Percentiles rank a stretch among this genome's conserved stretches.
These are phyloP conservation scores for Fusarium citri DNA, from an alignment of 2,329 filamentous ascomycete genomes.

Conservation along the genomic window DNA sequence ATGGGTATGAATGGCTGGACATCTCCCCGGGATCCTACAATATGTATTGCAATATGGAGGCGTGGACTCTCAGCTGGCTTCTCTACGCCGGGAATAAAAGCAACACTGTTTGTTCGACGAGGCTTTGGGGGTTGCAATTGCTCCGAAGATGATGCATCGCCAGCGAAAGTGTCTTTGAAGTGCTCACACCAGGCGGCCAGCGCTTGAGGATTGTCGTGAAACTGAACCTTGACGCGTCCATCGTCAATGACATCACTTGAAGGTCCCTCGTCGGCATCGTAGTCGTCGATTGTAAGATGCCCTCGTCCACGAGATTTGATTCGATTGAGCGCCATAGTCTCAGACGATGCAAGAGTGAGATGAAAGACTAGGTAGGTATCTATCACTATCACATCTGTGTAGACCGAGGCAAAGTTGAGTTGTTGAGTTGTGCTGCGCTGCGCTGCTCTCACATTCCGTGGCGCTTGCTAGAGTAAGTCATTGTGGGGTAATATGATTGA, in stretches of 20 bases:
- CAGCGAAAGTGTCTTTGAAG: slow-evolving; percentile 31
- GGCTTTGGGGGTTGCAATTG: slow-evolving; percentile 27
- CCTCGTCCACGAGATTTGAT: slow-evolving; percentile 46
- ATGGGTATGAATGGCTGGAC: slow-evolving; percentile 69
- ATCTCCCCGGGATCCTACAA: slow-evolving; percentile 50
- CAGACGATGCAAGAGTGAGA: too few species aligned
- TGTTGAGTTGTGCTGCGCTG: too few species aligned
- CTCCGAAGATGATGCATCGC: slow-evolving; percentile 8
- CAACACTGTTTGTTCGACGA: slow-evolving; percentile 38
- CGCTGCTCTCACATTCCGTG: too few species aligned
- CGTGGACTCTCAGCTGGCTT: slow-evolving; percentile 38
- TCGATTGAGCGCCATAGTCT: slow-evolving; percentile 46
- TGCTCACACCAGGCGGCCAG: slow-evolving; percentile 45
- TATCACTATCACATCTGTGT: not conserved
- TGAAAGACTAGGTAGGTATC: not conserved
- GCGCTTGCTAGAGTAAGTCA: too few species aligned
- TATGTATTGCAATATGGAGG: slow-evolving; percentile 50
- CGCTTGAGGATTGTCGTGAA: slow-evolving; percentile 46
- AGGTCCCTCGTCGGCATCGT: slow-evolving; percentile 30
- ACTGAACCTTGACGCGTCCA: slow-evolving; percentile 49
- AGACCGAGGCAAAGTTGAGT: not conserved
- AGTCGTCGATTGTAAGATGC: slow-evolving; percentile 44
- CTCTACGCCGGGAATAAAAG: slow-evolving; percentile 29
- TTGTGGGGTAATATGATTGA: too few species aligned
- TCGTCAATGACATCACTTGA: slow-evolving; percentile 47